phyloP scores from a whole-genome alignment of 805 yeast species.

The Candida chauliodis region DNA sequence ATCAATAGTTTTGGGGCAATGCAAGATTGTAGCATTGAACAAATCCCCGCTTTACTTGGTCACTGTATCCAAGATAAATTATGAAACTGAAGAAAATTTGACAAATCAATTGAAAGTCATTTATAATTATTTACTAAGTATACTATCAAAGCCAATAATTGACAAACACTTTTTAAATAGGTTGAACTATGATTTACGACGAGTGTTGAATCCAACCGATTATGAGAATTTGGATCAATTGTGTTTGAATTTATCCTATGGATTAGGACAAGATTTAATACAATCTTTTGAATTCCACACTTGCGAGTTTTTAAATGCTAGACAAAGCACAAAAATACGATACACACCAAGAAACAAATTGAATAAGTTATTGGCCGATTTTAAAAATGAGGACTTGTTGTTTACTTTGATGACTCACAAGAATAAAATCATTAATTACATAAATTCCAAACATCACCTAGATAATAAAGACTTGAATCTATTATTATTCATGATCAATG shows the following conservation, averaged over 20 bases:
- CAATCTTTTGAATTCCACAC: constrained; percentile 24
- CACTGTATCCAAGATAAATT: constrained; percentile 53
- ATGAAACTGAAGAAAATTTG: constrained; percentile 38
- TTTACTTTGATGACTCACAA: constrained; percentile 72
- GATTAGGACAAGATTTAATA: constrained; percentile 11
- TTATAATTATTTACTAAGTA: constrained; percentile 75
- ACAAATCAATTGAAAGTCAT: constrained; percentile 62
- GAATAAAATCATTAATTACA: constrained; percentile 61
- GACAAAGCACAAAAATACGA: constrained; percentile 44
- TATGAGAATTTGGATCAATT: constrained; percentile 65
- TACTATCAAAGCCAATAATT: constrained; percentile 78
- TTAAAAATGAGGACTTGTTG: constrained; percentile 48
- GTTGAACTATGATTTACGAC: constrained; percentile 78
- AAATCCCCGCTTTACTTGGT: constrained; percentile 70
- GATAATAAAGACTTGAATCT: constrained; percentile 82
- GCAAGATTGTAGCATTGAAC: constrained; percentile 54
- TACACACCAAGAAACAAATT: constrained; percentile 56
- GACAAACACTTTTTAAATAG: constrained; percentile 63
- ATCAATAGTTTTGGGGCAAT: constrained; percentile 49
- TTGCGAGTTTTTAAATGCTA: constrained; percentile 22
- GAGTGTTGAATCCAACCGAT: constrained; percentile 72
- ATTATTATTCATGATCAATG: constrained; percentile 65
- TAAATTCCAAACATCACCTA: constrained; percentile 71
- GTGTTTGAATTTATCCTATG: constrained; percentile 33
- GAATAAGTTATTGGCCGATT: constrained; percentile 35